phyloP scores from a whole-genome alignment of 768 basidiomycete genomes.

The Serendipita sp. region DNA sequence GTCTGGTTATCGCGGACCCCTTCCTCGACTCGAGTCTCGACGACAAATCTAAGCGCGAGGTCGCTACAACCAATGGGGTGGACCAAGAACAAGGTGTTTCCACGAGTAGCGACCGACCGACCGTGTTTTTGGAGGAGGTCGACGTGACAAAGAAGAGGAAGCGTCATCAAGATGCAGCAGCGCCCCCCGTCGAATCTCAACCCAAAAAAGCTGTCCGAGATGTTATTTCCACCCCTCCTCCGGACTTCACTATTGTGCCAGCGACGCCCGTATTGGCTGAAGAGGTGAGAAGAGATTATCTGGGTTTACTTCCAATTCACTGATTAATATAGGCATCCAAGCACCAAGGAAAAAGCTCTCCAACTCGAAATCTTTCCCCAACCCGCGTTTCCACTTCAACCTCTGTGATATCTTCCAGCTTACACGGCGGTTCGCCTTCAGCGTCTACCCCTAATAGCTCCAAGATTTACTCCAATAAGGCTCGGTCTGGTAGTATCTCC shows the following conservation, averaged over 20 bases:
- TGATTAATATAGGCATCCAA: not conserved
- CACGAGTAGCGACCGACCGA: slow-evolving; percentile 13
- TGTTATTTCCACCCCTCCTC: slow-evolving; percentile 25
- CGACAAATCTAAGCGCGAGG: not conserved
- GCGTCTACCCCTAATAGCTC: slow-evolving; percentile 50
- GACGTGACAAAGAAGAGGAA: slow-evolving; percentile 8
- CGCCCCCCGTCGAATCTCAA: slow-evolving; percentile 3
- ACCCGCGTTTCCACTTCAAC: slow-evolving; percentile 32
- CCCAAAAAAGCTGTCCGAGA: slow-evolving; percentile 13
- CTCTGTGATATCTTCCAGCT: not conserved
- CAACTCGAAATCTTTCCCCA: slow-evolving; percentile 41
- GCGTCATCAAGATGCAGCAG: slow-evolving; percentile 4
- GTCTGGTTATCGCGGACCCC: not conserved
- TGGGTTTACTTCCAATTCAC: not conserved
- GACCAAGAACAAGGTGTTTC: not conserved
- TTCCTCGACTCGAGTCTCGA: not conserved
- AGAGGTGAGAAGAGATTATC: not conserved
- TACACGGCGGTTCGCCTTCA: slow-evolving; percentile 37
- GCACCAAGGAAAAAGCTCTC: slow-evolving; percentile 25
- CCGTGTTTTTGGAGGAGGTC: slow-evolving; percentile 8
- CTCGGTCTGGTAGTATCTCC: slow-evolving; percentile 74
- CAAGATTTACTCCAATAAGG: slow-evolving; percentile 49
- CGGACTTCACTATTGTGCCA: slow-evolving; percentile 57
- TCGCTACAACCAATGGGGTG: not conserved
- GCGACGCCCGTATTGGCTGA: slow-evolving; percentile 45